Base-by-base conservation (phyloP, 202 grass and related monocot species). In the Panicum hallii region DNA sequence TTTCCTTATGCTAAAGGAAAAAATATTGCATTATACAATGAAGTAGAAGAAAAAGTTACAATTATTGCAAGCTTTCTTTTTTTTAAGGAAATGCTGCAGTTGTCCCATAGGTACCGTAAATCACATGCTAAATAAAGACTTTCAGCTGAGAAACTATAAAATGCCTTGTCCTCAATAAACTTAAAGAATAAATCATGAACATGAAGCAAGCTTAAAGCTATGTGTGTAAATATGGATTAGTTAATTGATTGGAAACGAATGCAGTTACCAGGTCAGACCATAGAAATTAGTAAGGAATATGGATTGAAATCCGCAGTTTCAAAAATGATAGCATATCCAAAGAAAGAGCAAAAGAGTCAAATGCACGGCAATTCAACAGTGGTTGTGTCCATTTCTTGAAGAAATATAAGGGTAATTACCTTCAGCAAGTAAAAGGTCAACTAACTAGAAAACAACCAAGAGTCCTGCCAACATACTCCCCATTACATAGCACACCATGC, bases 201-300 rank as follows among this genome's bases (percentile, higher is more conserved):
- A 19, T 41, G 38, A 63, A 38, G 36, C 36, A 65, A 48, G 2
- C 20, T 70, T 85, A 61, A 49, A 56, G 16, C 22, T 72, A 2
- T 32, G 11, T 64, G 22, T 80, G n/a, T 15, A 56, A 52, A 4
- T 32, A 38, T 45, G 22, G 12, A 66, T 23, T 23, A 56, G 26
- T 68, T 49, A 28, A 56, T 36, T 0, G 36, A 69, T 23, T 38
- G 36, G 17, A 19, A 58, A 76, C 36, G 36, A 38, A 38, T 38
- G 36, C 36, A 38, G 36, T 38, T 38, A 69, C 2, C 3, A 60
- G 68, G 64, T 70, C 64, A 85, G n/a, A 41, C 4, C 41, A 38
- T 60, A 60, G 11, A 61, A 78, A 57, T 60, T 28, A 63, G 54
- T 52, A 63, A 63, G 48, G 11, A 72, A 84, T 64, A 23, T 28